Evolutionary conservation across 2,329 filamentous ascomycete genomes (phyloP), one percentile per base, ranked within the genome.

Genomic region (Cercospora brassicicola): DNA sequence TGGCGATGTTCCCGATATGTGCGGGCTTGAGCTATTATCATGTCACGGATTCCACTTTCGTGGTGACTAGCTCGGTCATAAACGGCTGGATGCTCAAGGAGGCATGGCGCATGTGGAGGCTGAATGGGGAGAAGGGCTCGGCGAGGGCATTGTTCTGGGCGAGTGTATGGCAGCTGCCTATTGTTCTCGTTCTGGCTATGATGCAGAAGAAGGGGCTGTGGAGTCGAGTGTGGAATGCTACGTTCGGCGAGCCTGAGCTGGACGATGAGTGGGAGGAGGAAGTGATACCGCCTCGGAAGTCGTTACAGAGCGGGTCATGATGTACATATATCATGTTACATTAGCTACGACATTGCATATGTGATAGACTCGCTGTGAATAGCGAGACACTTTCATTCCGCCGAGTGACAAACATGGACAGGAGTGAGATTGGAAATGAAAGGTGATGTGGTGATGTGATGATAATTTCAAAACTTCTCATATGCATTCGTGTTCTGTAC

Each of bases 61-160:
- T 95, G 1, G 85, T 87, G 10, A 93, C 93, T 1, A 97, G 92
- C 73, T 84, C 90, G 48, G 87, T 91, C 2, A 88, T 96, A 69
- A 99, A 99, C 78, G 83, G 85, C 33, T 99, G 95, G 95, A 87
- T 99, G 73, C 84, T 89, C 8, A 86, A 88, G 64, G 90, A 96
- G 79, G 93, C 94, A 0, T 87, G 92, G 74, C 84, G 85, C 42
- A 97, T 98, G 81, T 97, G 91, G 90, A 87, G 86, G 70, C 83
- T 87, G 30, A 88, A 93, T 75, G 94, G 94, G 11, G 87, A 90
- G 69, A 89, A 90, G 73, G 94, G 94, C 2, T 92, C 87, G 18
- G 94, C 95, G 2, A 87, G 93, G 65, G 90, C 90, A 0, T 80
- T 99, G 62, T 99, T 99, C 80, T 99, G 95, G 95, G 94, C 95